These are phyloP conservation scores for Colletotrichum tanaceti DNA, from an alignment of 2,329 filamentous ascomycete species.

Conservation along the genomic window DNA sequence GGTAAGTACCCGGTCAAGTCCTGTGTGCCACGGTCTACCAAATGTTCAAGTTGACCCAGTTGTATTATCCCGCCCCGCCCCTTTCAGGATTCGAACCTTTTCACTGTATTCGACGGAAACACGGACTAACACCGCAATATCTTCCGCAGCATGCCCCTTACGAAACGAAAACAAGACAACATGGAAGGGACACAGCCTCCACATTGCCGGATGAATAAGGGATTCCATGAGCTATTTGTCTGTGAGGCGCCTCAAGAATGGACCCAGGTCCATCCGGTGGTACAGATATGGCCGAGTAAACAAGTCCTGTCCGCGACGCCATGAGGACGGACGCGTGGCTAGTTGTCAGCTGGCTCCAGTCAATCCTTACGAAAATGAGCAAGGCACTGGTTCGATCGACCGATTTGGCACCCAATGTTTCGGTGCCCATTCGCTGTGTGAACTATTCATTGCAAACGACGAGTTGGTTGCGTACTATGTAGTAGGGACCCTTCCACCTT, in stretches of 20 bases:
- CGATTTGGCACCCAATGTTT: not conserved
- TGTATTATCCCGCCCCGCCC: not conserved
- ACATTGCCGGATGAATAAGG: not conserved
- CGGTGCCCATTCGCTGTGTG: slow-evolving; percentile 18
- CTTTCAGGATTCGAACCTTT: not conserved
- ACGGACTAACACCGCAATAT: not conserved
- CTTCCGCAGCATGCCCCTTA: not conserved
- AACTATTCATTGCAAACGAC: slow-evolving; percentile 24
- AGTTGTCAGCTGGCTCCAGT: not conserved
- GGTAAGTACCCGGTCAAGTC: slow-evolving; percentile 4
- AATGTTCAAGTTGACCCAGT: not conserved
- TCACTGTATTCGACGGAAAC: not conserved
- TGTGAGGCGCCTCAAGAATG: not conserved
- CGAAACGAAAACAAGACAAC: too few species aligned
- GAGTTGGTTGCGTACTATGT: slow-evolving; percentile 15
- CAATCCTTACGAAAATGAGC: not conserved
- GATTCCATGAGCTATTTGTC: not conserved
- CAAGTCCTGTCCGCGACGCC: slow-evolving; percentile 6
- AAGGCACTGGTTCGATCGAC: not conserved
- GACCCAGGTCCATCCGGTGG: too few species aligned
- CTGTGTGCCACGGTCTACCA: slow-evolving; percentile 11
- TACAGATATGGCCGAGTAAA: not conserved
- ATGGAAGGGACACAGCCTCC: not conserved
- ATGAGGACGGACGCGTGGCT: slow-evolving; percentile 28
- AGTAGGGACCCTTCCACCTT: slow-evolving; percentile 9